Evolutionary conservation across 2,329 filamentous ascomycete genomes (phyloP).

Genomic region (Blumeria graminis): DNA sequence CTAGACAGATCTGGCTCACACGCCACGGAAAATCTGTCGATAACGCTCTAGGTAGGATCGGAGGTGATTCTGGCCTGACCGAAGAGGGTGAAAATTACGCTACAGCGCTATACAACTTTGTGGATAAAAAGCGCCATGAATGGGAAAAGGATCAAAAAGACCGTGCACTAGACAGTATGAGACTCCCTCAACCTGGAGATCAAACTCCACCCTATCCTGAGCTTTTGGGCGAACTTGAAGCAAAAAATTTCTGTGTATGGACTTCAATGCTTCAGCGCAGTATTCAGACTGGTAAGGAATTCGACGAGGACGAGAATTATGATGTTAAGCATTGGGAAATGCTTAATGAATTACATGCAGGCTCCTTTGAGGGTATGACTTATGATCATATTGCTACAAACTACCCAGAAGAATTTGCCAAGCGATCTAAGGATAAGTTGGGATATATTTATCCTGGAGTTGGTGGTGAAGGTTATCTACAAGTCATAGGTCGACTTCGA

Average conservation of each 20-base stretch:
- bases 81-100: slow-evolving; percentile 61
- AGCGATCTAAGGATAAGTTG: slow-evolving; percentile 66
- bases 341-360: slow-evolving; percentile 89
- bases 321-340: slow-evolving; percentile 96
- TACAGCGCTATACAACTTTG: slow-evolving; percentile 56
- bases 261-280: slow-evolving; percentile 88
- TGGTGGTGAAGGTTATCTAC: slow-evolving; percentile 85
- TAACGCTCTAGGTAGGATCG: slow-evolving; percentile 70
- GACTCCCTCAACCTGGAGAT: slow-evolving; percentile 74
- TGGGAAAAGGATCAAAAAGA: slow-evolving; percentile 65
- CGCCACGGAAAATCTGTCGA: slow-evolving; percentile 79
- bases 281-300: slow-evolving; percentile 68
- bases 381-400: slow-evolving; percentile 71
- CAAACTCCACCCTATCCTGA: slow-evolving; percentile 89
- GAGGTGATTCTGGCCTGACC: slow-evolving; percentile 69
- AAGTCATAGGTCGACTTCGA: slow-evolving; percentile 84
- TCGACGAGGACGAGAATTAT: slow-evolving; percentile 77
- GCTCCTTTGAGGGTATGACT: slow-evolving; percentile 81
- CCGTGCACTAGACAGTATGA: slow-evolving; percentile 42
- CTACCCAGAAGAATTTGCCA: slow-evolving; percentile 57
- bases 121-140: slow-evolving; percentile 52
- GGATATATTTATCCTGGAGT: slow-evolving; percentile 92
- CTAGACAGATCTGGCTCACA: slow-evolving; percentile 94
- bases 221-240: slow-evolving; percentile 39
- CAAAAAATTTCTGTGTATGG: slow-evolving; percentile 95